Evolutionary conservation across 2,329 filamentous ascomycete species (phyloP).

Genomic region (Aspergillus viridinutans): DNA sequence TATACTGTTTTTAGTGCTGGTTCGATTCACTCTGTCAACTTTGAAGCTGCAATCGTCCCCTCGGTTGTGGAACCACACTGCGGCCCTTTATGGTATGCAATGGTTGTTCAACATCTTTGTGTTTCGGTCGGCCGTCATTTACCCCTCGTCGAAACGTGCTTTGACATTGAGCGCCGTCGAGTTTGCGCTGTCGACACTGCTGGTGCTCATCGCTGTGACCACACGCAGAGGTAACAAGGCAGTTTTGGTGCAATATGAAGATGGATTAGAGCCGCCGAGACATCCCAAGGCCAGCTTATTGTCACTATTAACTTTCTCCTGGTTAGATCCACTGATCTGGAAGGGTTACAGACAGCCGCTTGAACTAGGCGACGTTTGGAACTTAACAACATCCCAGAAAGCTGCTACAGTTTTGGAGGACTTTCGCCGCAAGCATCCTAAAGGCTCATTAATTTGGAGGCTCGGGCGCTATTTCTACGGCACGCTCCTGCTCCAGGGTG

Average conservation of each 20-base stretch:
- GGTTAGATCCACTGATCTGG: constrained; percentile 87
- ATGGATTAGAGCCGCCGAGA: constrained; percentile 76
- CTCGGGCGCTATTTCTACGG: constrained; percentile 79
- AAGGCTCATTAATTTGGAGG: constrained; percentile 71
- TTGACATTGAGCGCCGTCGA: constrained; percentile 66
- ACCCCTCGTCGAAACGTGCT: constrained; percentile 61
- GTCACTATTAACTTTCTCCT: constrained; percentile 80
- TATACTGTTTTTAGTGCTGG: constrained; percentile 65
- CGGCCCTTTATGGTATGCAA: constrained; percentile 72
- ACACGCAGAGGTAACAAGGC: constrained; percentile 90
- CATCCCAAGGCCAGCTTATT: constrained; percentile 86
- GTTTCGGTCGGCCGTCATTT: constrained; percentile 81
- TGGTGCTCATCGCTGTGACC: constrained; percentile 71
- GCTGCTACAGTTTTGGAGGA: constrained; percentile 72
- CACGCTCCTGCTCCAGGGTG: constrained; percentile 69
- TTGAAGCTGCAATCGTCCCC: constrained; percentile 63
- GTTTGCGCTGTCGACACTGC: constrained; percentile 68
- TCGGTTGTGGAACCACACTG: constrained; percentile 88
- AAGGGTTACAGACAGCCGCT: constrained; percentile 81
- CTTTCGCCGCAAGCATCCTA: constrained; percentile 83
- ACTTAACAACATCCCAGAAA: constrained; percentile 82
- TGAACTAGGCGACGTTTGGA: constrained; percentile 86
- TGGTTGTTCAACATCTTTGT: constrained; percentile 74
- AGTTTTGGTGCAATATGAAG: constrained; percentile 83
- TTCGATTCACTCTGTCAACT: constrained; percentile 64